A percentile compares a stretch with the other conserved stretches of the same genome.
Evolutionary conservation across 192 early-diverging fungal genomes (phyloP).

Genomic region (Endogone sp.): DNA sequence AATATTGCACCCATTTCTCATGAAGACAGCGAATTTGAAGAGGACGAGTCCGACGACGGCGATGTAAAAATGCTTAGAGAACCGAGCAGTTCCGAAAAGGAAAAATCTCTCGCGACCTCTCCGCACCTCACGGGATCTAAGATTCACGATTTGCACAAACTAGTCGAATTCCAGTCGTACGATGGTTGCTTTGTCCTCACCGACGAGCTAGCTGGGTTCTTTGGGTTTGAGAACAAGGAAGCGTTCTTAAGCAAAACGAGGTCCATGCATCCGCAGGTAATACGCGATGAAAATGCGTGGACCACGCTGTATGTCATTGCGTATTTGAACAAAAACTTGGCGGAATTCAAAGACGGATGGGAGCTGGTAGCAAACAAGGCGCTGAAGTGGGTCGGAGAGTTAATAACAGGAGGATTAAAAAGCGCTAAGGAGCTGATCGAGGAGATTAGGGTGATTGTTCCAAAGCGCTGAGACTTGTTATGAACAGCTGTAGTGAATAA

Average conservation of each 20-base stretch:
- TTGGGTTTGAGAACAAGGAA: neutral
- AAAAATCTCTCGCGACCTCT: neutral
- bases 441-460: neutral
- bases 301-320: neutral
- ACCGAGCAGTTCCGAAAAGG: too few species aligned
- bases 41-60: too few species aligned
- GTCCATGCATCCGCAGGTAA: neutral
- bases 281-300: neutral
- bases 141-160: neutral
- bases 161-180: neutral
- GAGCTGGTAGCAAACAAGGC: neutral
- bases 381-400: neutral
- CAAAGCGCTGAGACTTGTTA: too few species aligned
- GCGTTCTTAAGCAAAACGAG: neutral
- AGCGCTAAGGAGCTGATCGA: neutral
- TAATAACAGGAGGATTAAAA: neutral
- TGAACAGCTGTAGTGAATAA: too few species aligned
- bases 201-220: neutral
- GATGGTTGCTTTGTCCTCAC: neutral
- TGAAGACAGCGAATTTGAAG: too few species aligned
- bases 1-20: too few species aligned
- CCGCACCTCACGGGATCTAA: neutral
- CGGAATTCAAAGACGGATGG: neutral
- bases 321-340: neutral
- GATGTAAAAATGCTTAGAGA: too few species aligned